phyloP scores from a whole-genome alignment of 768 basidiomycete genomes.

The Lactarius hatsudake region DNA sequence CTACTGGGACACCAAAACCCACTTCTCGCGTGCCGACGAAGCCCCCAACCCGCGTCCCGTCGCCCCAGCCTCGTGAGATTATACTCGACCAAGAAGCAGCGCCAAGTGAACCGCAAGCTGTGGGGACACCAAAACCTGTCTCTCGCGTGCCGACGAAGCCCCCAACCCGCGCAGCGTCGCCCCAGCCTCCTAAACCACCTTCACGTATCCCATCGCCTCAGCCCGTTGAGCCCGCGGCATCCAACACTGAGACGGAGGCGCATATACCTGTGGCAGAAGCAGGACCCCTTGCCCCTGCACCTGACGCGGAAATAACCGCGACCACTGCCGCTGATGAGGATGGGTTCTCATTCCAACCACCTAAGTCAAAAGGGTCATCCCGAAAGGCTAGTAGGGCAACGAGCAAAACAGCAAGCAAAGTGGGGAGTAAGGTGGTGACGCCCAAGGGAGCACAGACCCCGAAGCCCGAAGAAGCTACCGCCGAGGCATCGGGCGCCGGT shows the following conservation, averaged over 20 bases:
- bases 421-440: constrained; percentile 17
- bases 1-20: constrained; percentile 4
- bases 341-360: neutral
- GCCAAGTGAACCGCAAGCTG: neutral
- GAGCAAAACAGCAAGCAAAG: constrained; percentile 25
- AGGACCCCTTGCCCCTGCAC: neutral
- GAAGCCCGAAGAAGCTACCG: constrained; percentile 2
- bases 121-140: constrained; percentile 3
- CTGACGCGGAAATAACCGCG: neutral
- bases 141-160: constrained; percentile 15
- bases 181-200: neutral
- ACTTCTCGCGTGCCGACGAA: constrained; percentile 13
- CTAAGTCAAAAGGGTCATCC: constrained; percentile 19
- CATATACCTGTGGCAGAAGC: neutral
- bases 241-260: neutral
- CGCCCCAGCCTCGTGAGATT: constrained; percentile 9
- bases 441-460: constrained; percentile 24
- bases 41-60: constrained; percentile 10
- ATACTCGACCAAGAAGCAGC: neutral
- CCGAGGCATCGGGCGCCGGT: neutral
- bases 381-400: constrained; percentile 20
- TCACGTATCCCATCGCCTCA: neutral
- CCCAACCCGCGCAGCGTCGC: constrained; percentile 13
- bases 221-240: neutral
- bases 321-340: constrained; percentile 6